phyloP scores from a whole-genome alignment of 139 green algal species.

The Chlorella sorokiniana region DNA sequence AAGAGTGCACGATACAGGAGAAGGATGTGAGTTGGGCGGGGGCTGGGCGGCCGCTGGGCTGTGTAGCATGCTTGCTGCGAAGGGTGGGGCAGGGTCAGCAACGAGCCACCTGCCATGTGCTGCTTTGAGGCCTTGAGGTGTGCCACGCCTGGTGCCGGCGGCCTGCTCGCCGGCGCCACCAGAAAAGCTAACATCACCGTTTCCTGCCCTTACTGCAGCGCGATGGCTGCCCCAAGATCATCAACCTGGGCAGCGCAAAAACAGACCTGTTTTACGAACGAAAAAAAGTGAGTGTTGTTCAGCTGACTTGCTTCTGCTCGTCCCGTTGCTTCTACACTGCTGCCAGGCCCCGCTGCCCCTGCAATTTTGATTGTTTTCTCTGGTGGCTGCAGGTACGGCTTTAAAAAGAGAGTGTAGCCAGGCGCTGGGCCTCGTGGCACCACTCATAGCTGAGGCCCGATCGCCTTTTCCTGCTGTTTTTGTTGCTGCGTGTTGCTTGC shows the following conservation, averaged over 20 bases:
- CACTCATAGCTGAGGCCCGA: too few species aligned
- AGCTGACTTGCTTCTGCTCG: not conserved
- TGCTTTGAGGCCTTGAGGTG: too few species aligned
- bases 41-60: too few species aligned
- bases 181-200: not conserved
- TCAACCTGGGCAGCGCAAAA: constrained; percentile 96
- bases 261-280: constrained; percentile 92
- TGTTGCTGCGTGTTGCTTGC: too few species aligned
- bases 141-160: too few species aligned
- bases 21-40: constrained; percentile 83
- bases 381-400: not conserved
- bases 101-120: not conserved
- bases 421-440: too few species aligned
- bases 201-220: constrained; percentile 56
- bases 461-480: too few species aligned
- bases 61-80: not conserved
- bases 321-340: not conserved
- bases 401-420: constrained; percentile 24
- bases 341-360: not conserved
- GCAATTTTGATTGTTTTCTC: not conserved
- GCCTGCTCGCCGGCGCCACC: too few species aligned
- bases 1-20: constrained; percentile 97
- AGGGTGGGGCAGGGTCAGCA: not conserved
- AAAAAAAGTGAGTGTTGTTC: constrained; percentile 49
- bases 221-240: constrained; percentile 99